These are phyloP conservation scores for Trichoderma erinaceum DNA, from an alignment of 495 filamentous ascomycete genomes.

Conservation along the genomic window DNA sequence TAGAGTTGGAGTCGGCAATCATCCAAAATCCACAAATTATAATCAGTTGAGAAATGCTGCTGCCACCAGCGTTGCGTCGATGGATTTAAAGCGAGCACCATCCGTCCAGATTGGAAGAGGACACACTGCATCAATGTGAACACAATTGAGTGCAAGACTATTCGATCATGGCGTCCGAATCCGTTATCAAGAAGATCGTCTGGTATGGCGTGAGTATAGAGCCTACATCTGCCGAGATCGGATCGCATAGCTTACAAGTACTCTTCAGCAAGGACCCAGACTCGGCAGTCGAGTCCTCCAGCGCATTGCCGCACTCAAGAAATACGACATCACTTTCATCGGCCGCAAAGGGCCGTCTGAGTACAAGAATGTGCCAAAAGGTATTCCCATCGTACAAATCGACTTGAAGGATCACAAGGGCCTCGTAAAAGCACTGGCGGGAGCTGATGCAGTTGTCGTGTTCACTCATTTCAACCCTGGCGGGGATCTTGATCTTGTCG, in stretches of 20 bases:
- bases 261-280: neutral
- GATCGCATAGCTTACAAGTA: neutral
- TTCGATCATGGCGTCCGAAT: neutral
- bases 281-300: neutral
- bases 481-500: neutral
- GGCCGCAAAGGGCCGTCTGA: neutral
- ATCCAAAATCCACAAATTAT: neutral
- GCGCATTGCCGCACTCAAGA: neutral
- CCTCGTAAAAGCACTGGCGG: neutral
- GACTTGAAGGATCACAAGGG: neutral
- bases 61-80: neutral
- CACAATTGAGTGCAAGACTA: neutral
- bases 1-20: no score
- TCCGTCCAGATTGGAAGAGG: neutral
- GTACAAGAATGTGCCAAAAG: neutral
- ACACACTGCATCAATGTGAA: neutral
- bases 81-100: neutral
- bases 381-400: neutral
- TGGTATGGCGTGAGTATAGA: neutral
- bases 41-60: neutral
- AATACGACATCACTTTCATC: neutral
- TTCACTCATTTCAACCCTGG: neutral
- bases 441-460: neutral
- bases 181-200: neutral
- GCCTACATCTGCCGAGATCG: neutral